Percentiles rank a stretch among this genome's conserved stretches.
Evolutionary conservation across 1,284 basidiomycete genomes (phyloP).

Genomic region (Stygiomarasmius scandens): DNA sequence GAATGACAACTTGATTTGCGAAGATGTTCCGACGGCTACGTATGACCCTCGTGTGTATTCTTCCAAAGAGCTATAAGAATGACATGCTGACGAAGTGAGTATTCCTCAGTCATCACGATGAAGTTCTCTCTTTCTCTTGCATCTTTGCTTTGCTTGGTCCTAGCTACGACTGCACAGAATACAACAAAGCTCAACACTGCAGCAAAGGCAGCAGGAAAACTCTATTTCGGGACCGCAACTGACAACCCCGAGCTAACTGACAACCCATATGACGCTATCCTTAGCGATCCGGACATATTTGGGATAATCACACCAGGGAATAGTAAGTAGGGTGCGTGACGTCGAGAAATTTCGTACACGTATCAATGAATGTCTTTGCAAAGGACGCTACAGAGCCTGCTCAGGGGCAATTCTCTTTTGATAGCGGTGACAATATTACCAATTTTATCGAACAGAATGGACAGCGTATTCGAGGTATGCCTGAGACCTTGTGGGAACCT

Average conservation of each 20-base stretch:
- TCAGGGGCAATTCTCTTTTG: slow-evolving; percentile 50
- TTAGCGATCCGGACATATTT: slow-evolving; percentile 36
- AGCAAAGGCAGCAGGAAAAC: slow-evolving; percentile 42
- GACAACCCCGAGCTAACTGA: slow-evolving; percentile 47
- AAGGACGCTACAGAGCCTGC: slow-evolving; percentile 57
- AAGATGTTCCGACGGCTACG: too few relatives aligned
- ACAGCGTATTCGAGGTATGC: slow-evolving; percentile 42
- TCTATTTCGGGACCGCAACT: slow-evolving; percentile 53
- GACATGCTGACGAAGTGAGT: too few relatives aligned
- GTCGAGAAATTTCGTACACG: neutral
- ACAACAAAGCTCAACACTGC: slow-evolving; percentile 31
- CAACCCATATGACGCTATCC: slow-evolving; percentile 32
- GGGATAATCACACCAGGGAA: slow-evolving; percentile 44
- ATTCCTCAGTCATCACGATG: too few relatives aligned
- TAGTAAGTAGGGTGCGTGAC: slow-evolving; percentile 46
- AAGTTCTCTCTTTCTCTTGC: too few relatives aligned
- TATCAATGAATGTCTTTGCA: neutral
- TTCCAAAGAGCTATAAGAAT: too few relatives aligned
- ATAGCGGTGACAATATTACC: slow-evolving; percentile 47
- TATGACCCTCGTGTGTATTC: too few relatives aligned
- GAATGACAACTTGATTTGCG: too few relatives aligned
- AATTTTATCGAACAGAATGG: slow-evolving; percentile 45
- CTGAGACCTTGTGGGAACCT: neutral
- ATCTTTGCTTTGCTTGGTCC: too few relatives aligned
- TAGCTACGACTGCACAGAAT: too few relatives aligned